phyloP scores from a whole-genome alignment of 1,139 yeast species.

The Candida anutae region DNA sequence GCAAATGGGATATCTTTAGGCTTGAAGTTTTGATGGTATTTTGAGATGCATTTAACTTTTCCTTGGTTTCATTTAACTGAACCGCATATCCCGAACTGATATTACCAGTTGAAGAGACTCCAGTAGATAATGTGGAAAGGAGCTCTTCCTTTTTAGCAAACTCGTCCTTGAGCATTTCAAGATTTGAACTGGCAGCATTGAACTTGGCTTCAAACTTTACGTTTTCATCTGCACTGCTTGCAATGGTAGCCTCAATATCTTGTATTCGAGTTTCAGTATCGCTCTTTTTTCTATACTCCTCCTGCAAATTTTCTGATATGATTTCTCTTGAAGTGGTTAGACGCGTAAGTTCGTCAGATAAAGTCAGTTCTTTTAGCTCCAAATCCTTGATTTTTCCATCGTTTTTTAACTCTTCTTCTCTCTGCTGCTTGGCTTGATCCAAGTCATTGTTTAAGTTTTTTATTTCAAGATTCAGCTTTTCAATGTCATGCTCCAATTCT shows the following conservation, averaged over 20 bases:
- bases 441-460: constrained; percentile 55
- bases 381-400: constrained; percentile 57
- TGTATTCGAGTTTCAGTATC: constrained; percentile 12
- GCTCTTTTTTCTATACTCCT: constrained; percentile 26
- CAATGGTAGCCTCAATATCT: constrained; percentile 14
- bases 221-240: constrained; percentile 20
- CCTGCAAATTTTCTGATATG: constrained; percentile 43
- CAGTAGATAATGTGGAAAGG: constrained; percentile 77
- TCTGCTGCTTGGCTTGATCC: constrained; percentile 42
- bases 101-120: constrained; percentile 77
- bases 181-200: constrained; percentile 32
- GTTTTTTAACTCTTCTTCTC: constrained; percentile 53
- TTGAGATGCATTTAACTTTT: constrained; percentile 45
- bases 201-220: constrained; percentile 28
- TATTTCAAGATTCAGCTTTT: constrained; percentile 48
- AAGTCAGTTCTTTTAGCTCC: constrained; percentile 50
- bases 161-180: constrained; percentile 40
- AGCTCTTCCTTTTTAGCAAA: constrained; percentile 67
- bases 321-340: constrained; percentile 57
- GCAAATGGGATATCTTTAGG: constrained; percentile 51
- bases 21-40: constrained; percentile 55
- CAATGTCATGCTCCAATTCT: constrained; percentile 29
- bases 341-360: constrained; percentile 63
- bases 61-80: constrained; percentile 63
- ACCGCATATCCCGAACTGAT: constrained; percentile 64